Evolutionary conservation across 1,284 basidiomycete species (phyloP).

Genomic region (Fomitopsis betulina): DNA sequence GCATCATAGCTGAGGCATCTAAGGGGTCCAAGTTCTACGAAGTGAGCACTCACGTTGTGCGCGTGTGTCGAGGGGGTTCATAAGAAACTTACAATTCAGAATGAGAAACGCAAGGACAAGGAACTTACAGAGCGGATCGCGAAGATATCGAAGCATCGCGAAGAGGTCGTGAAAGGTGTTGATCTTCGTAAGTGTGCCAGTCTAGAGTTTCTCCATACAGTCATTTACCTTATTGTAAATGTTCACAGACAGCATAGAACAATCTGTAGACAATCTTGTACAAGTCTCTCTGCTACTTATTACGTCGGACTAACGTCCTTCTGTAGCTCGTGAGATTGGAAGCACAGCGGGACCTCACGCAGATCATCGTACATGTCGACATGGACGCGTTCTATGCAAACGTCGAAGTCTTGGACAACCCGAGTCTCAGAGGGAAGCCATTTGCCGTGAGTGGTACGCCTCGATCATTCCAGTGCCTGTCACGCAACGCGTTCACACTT

Average conservation of each 20-base stretch:
- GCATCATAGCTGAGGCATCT: slow-evolving; percentile 74
- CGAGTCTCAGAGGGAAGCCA: slow-evolving; percentile 75
- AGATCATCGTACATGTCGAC: slow-evolving; percentile 85
- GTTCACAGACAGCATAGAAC: slow-evolving; percentile 46
- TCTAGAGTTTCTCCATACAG: background rate
- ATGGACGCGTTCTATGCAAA: slow-evolving; percentile 79
- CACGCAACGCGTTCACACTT: background rate
- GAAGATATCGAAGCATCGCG: slow-evolving; percentile 59
- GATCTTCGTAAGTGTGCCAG: slow-evolving; percentile 49
- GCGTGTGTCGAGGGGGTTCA: background rate
- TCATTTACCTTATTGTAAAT: background rate
- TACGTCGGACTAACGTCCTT: background rate
- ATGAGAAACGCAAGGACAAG: slow-evolving; percentile 81
- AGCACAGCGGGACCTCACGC: slow-evolving; percentile 70
- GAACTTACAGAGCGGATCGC: slow-evolving; percentile 72
- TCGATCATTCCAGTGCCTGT: background rate
- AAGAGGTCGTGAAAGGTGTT: slow-evolving; percentile 51
- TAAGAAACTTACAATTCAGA: slow-evolving; percentile 33
- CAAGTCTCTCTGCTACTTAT: slow-evolving; percentile 11
- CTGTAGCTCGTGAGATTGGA: slow-evolving; percentile 74
- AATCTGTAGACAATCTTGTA: slow-evolving; percentile 48
- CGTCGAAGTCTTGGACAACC: slow-evolving; percentile 79
- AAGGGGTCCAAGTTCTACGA: slow-evolving; percentile 85
- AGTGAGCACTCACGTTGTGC: slow-evolving; percentile 32
- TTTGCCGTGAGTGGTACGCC: slow-evolving; percentile 68